Evolutionary conservation across 169 alveolate species (phyloP).

Genomic region (Plasmodium inui): DNA sequence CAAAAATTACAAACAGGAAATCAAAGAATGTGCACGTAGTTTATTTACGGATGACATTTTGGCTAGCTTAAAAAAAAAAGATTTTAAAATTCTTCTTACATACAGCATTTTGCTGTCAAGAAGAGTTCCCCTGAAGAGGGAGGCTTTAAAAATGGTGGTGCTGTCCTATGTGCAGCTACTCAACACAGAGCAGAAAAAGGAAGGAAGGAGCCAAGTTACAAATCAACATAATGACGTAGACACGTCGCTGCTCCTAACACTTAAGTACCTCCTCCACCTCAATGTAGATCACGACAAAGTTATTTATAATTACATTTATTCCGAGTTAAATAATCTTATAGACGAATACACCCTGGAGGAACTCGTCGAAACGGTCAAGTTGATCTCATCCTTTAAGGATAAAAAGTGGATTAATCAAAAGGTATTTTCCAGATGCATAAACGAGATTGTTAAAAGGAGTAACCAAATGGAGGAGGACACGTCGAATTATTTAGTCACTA

Average conservation of each 20-base stretch:
- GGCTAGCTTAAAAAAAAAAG: slow-evolving; percentile 1
- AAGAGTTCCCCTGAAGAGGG: slow-evolving; percentile 16
- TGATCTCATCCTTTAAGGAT: slow-evolving; percentile 50
- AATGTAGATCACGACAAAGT: slow-evolving; percentile 41
- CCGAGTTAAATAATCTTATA: slow-evolving; percentile 30
- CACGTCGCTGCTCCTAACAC: slow-evolving; percentile 1
- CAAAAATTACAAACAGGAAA: slow-evolving; percentile 42
- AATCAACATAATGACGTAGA: neutral
- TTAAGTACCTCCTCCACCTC: slow-evolving; percentile 22
- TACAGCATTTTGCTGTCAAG: slow-evolving; percentile 31
- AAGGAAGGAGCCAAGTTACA: neutral
- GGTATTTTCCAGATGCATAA: slow-evolving; percentile 33
- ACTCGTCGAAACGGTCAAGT: slow-evolving; percentile 21
- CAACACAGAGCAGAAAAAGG: neutral
- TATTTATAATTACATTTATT: slow-evolving; percentile 31
- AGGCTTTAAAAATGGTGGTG: neutral
- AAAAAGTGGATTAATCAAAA: slow-evolving; percentile 58
- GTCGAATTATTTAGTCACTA: slow-evolving; percentile 13
- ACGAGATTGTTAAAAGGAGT: slow-evolving; percentile 24
- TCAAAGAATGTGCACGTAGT: slow-evolving; percentile 6
- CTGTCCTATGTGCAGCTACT: slow-evolving; percentile 3
- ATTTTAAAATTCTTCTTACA: slow-evolving; percentile 37
- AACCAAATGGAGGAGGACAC: neutral
- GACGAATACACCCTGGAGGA: slow-evolving; percentile 14
- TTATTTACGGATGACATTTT: slow-evolving; percentile 24